These are phyloP conservation scores for Oropetium thomaeum DNA, from an alignment of 176 grass and related monocot genomes.

Conservation along the genomic window DNA sequence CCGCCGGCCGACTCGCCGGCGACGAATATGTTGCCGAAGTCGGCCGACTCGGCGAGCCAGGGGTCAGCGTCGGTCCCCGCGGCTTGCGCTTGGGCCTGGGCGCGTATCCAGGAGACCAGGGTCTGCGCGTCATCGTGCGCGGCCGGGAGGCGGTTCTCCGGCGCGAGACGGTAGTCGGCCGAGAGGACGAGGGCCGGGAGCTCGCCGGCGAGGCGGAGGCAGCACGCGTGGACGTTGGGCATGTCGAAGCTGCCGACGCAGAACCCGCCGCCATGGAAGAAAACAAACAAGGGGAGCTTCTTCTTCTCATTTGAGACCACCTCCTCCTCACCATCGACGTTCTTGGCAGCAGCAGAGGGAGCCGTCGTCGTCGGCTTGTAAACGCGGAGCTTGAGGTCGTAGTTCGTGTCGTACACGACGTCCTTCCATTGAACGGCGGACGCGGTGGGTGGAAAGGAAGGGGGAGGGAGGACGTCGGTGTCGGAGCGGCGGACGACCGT, in stretches of 20 bases:
- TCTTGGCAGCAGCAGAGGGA: no score
- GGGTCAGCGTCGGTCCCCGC: background rate
- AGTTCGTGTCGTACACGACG: constrained; percentile 15
- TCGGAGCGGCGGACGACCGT: constrained; percentile 1
- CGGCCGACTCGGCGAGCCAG: constrained; percentile 33
- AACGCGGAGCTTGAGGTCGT: constrained; percentile 26
- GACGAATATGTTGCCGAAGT: constrained; percentile 33
- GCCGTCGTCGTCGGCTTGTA: background rate
- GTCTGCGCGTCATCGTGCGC: constrained; percentile 49
- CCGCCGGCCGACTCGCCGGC: constrained; percentile 29
- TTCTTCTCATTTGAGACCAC: background rate
- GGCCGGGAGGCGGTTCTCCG: constrained; percentile 50
- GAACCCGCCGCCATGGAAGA: constrained; percentile 46
- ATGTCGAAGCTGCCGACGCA: constrained; percentile 15
- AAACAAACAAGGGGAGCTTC: constrained; percentile 40
- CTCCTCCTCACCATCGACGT: background rate
- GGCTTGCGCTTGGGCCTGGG: background rate
- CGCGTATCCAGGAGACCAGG: constrained; percentile 24
- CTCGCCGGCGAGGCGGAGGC: constrained; percentile 35
- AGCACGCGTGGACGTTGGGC: constrained; percentile 27
- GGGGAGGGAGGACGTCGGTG: background rate
- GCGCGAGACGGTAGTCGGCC: constrained; percentile 57
- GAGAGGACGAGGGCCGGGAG: constrained; percentile 47
- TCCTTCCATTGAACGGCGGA: constrained; percentile 24
- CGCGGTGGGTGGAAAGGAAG: background rate